A percentile compares a stretch with the other conserved stretches of the same genome.
Conservation (phyloP, 2,329 filamentous ascomycete species). For the Biscogniauxia mediterranea region DNA sequence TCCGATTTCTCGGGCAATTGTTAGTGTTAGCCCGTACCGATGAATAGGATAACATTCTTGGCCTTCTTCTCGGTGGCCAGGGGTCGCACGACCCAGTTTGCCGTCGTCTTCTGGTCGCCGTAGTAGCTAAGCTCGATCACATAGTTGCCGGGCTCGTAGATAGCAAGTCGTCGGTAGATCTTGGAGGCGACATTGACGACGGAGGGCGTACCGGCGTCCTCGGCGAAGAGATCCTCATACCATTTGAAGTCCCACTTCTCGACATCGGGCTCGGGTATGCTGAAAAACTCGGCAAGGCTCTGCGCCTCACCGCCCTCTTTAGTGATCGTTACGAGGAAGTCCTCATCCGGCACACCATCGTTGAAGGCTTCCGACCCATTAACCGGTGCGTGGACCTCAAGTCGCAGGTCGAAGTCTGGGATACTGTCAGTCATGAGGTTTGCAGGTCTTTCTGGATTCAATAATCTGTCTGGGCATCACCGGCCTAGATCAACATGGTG, state of each 20-base stretch:
- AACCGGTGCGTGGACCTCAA: slow-evolving; percentile 77
- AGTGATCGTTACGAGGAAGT: slow-evolving; percentile 72
- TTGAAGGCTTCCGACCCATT: slow-evolving; percentile 80
- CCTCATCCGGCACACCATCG: slow-evolving; percentile 65
- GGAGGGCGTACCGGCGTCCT: slow-evolving; percentile 66
- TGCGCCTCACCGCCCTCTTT: slow-evolving; percentile 57
- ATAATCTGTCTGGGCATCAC: too few relatives aligned
- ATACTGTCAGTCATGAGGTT: background rate
- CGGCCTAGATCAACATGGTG: too few relatives aligned
- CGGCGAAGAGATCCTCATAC: slow-evolving; percentile 80
- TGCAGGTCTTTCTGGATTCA: too few relatives aligned
- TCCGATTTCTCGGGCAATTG: background rate
- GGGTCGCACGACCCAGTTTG: slow-evolving; percentile 75
- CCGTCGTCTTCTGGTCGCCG: slow-evolving; percentile 66
- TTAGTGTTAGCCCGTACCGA: slow-evolving; percentile 53
- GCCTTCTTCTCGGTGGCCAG: slow-evolving; percentile 68
- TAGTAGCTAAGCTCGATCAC: slow-evolving; percentile 75
- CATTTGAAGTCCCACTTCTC: slow-evolving; percentile 84
- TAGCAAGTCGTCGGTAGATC: slow-evolving; percentile 70
- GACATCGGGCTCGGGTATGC: slow-evolving; percentile 65
- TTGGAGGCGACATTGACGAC: slow-evolving; percentile 79
- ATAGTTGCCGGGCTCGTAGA: slow-evolving; percentile 79
- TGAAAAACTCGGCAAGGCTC: slow-evolving; percentile 65
- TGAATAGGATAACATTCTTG: slow-evolving; percentile 84
- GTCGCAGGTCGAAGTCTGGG: slow-evolving; percentile 69